Base-by-base conservation (phyloP, 306 rosid genomes). In the Cyclanthera cordifolia region DNA sequence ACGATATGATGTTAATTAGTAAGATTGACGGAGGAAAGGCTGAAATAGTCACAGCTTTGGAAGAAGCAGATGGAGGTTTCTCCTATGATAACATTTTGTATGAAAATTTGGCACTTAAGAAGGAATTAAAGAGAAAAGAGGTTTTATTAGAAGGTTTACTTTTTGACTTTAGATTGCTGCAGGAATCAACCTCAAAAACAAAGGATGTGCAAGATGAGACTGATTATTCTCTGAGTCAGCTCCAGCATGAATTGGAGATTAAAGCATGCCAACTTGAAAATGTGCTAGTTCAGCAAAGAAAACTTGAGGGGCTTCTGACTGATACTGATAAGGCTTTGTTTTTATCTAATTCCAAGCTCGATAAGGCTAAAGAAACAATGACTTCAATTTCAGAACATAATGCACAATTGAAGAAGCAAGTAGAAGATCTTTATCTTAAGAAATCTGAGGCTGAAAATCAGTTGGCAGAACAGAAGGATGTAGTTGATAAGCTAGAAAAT, bases 131-230 rank as follows among this genome's bases (percentile, higher is more conserved):
- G 74, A 78, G 98, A 85, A 93, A 89, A 70, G 85, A 80, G 71
- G 85, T 79, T 78, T 76, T 93, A 76, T 74, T 89, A 28, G 98
- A 89, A 45, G 96, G 98, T 34, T 80, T 89, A 82, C 87, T 84
- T 76, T 93, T 93, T 80, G 98, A 93, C 80, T 86, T 93, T 57
- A 85, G 88, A 52, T 75, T 86, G 80, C 82, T 89, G 85, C 98
- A 93, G 79, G 98, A 93, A 78, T 84, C 92, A 47, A 75, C 98
- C 73, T 81, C 98, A 72, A 87, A 76, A 82, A 82, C 75, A 51
- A 87, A 74, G 78, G 95, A 93, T 64, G 67, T 84, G 72, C 84
- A 86, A 80, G 95, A 93, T 37, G 88, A 87, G 79, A 83, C 85
- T 71, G 80, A 77, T 48, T 67, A 68, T 58, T 85, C 87, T 77